Evolutionary conservation across 2,329 filamentous ascomycete genomes (phyloP).

Genomic region (Ascochyta lentis): DNA sequence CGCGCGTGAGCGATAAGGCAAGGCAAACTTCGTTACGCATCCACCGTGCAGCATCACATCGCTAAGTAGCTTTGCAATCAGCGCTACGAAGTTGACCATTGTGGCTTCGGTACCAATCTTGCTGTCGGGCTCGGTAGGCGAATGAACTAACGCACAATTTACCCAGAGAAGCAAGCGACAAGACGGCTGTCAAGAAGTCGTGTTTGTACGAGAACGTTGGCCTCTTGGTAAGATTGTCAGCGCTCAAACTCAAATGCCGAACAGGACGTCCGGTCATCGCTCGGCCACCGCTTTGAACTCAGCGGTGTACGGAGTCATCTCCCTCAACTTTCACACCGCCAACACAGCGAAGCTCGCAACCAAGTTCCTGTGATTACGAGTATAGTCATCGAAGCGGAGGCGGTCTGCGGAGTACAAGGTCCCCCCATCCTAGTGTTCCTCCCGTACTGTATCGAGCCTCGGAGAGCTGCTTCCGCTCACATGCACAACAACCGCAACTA

Average conservation of each 20-base stretch:
- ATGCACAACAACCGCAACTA: not conserved
- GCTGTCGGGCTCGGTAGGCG: conserved; percentile 2
- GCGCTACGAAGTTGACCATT: conserved; percentile 24
- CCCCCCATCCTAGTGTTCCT: conserved; percentile 23
- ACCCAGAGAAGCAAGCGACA: conserved; percentile 5
- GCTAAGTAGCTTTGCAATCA: conserved; percentile 23
- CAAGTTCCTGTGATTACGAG: conserved; percentile 19
- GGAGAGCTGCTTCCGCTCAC: conserved; percentile 32
- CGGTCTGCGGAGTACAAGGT: conserved; percentile 35
- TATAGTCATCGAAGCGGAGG: conserved; percentile 17
- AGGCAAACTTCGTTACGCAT: not conserved
- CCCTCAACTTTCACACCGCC: conserved; percentile 1
- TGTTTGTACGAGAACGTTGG: not conserved
- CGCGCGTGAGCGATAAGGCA: conserved; percentile 39
- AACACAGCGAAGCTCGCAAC: conserved; percentile 17
- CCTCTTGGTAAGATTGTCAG: not conserved
- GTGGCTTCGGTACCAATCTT: not conserved
- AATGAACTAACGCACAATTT: conserved; percentile 10
- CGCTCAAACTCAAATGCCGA: not conserved
- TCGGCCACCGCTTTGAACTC: conserved; percentile 3
- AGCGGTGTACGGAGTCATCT: conserved; percentile 26
- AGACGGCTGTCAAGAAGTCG: not conserved
- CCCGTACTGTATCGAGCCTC: conserved; percentile 25
- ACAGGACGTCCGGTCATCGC: conserved; percentile 1
- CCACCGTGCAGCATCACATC: conserved; percentile 16